Evolutionary conservation across 2,329 filamentous ascomycete genomes (phyloP).

Genomic region (Drechslerella stenobrocha): DNA sequence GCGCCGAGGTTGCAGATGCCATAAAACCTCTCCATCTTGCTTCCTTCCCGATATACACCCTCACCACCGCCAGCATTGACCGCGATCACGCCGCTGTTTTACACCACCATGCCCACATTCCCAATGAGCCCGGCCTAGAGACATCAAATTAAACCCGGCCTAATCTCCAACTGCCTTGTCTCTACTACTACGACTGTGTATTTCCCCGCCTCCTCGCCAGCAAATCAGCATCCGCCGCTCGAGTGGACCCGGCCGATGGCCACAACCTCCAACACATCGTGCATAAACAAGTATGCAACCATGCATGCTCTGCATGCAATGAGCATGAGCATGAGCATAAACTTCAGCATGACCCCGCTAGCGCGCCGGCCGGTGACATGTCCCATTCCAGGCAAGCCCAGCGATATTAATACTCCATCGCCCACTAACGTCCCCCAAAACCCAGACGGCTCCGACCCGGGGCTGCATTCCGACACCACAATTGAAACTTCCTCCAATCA

Average conservation of each 20-base stretch:
- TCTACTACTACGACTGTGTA: neutral
- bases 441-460: too few relatives aligned
- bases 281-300: conserved; percentile 46
- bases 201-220: neutral
- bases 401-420: neutral
- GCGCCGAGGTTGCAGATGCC: neutral
- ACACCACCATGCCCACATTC: neutral
- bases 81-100: too few relatives aligned
- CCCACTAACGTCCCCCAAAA: too few relatives aligned
- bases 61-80: neutral
- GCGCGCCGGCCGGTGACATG: conserved; percentile 3
- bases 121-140: neutral
- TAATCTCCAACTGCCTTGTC: neutral
- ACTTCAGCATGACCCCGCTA: neutral
- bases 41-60: conserved; percentile 5
- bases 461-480: conserved; percentile 3
- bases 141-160: conserved; percentile 5
- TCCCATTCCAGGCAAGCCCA: neutral
- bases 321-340: neutral
- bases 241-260: conserved; percentile 20
- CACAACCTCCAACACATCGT: conserved; percentile 48
- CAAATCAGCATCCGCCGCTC: conserved; percentile 13
- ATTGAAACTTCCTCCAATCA: neutral
- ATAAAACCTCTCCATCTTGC: neutral
- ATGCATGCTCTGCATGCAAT: conserved; percentile 11